Evolutionary conservation across 2,329 filamentous ascomycete species (phyloP).

Genomic region (Lomentospora prolificans): DNA sequence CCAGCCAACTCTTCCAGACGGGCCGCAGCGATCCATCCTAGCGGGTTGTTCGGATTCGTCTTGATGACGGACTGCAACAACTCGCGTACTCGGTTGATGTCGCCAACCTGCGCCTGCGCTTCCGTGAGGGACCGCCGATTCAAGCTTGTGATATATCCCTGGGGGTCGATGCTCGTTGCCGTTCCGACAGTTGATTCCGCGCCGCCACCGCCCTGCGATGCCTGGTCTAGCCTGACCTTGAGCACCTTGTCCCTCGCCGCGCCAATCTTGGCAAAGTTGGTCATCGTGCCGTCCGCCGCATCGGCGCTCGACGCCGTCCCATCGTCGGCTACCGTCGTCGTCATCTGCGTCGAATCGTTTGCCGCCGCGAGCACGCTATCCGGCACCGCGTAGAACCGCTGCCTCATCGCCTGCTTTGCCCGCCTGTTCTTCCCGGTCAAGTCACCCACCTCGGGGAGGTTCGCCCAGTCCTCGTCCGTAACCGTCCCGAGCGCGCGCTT

Average conservation of each 20-base stretch:
- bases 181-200: constrained; percentile 63
- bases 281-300: constrained; percentile 77
- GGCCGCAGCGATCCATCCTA: constrained; percentile 92
- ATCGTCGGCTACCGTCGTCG: constrained; percentile 82
- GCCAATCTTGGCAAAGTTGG: constrained; percentile 95
- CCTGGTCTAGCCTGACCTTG: constrained; percentile 86
- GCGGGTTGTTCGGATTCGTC: constrained; percentile 88
- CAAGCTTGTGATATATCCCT: constrained; percentile 89
- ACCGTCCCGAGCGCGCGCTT: constrained; percentile 84
- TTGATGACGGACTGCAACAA: constrained; percentile 95
- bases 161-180: constrained; percentile 84
- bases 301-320: constrained; percentile 40
- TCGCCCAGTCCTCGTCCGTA: constrained; percentile 94
- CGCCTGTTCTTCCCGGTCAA: constrained; percentile 89
- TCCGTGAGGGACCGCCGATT: constrained; percentile 72
- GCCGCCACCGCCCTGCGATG: constrained; percentile 54
- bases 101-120: constrained; percentile 76
- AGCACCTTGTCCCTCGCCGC: constrained; percentile 93
- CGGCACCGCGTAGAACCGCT: constrained; percentile 90
- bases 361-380: constrained; percentile 90
- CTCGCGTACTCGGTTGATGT: constrained; percentile 87
- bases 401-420: constrained; percentile 69
- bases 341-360: constrained; percentile 68
- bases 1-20: constrained; percentile 87
- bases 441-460: constrained; percentile 89